A percentile compares a stretch with the other conserved stretches of the same genome.
These are phyloP conservation scores for Discostella stelligera DNA, from an alignment of 352 stramenopile species.

Conservation along the genomic window DNA sequence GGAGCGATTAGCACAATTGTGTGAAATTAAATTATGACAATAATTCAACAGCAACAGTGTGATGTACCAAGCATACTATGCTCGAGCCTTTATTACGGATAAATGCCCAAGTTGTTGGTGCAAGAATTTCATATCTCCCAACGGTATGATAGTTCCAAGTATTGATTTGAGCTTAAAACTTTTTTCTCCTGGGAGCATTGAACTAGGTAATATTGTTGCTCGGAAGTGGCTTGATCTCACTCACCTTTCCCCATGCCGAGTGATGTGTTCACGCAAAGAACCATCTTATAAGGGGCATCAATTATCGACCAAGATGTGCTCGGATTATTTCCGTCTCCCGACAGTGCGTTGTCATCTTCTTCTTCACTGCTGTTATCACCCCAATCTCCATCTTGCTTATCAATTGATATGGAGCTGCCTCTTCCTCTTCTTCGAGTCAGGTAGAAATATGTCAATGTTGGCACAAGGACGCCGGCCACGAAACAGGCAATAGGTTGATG, in stretches of 20 bases:
- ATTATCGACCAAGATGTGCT: constrained; percentile 55
- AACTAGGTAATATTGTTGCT: neutral
- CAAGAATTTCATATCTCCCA: constrained; percentile 25
- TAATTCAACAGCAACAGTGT: neutral
- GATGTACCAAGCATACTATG: constrained; percentile 40
- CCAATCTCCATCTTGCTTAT: constrained; percentile 20
- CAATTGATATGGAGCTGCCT: constrained; percentile 18
- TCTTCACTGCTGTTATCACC: constrained; percentile 39
- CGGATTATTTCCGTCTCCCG: constrained; percentile 16
- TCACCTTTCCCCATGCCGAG: constrained; percentile 94
- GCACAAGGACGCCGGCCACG: constrained; percentile 61
- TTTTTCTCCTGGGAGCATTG: neutral
- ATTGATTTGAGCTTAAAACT: constrained; percentile 12
- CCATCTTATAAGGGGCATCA: constrained; percentile 86
- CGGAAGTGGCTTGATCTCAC: constrained; percentile 7
- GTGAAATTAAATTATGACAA: too few species aligned
- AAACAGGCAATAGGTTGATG: constrained; percentile 57
- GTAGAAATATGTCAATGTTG: constrained; percentile 58
- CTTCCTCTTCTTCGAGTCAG: constrained; percentile 10
- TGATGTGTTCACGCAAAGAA: constrained; percentile 92
- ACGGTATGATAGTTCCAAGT: constrained; percentile 19
- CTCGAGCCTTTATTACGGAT: constrained; percentile 23
- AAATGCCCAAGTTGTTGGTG: constrained; percentile 38
- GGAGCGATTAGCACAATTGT: neutral
- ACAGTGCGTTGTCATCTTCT: constrained; percentile 17